Base-by-base conservation (phyloP, 495 filamentous ascomycete species). In the Hyaloscypha variabilis region DNA sequence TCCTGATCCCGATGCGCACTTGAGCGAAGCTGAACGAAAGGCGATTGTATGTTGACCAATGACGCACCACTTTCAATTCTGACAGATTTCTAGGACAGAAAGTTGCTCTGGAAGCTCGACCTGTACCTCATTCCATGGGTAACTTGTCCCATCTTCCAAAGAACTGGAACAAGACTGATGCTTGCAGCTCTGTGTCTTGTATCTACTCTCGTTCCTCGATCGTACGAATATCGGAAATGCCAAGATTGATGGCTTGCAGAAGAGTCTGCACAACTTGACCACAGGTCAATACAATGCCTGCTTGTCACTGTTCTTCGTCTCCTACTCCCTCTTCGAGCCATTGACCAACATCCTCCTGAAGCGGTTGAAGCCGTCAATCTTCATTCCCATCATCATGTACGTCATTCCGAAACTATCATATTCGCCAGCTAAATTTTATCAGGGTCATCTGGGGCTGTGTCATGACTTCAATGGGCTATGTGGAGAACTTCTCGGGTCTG, bases 201-300 rank as follows among this genome's bases (percentile, higher is more conserved):
- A 97, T 72, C 83, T 97, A 10, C 82, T 91, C 25, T 89, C 89
- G 24, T 97, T 97, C 74, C 82, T 97, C 30, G 93, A 96, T 74
- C 83, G 93, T 57, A 86, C 87, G 28, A 92, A 91, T 73, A 91
- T 95, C 62, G 93, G 94, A 63, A 97, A 97, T 78, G 93, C 93
- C 10, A 94, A 92, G 70, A 86, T 96, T 54, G 91, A 87, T 56
- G 88, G 90, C 34, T 79, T 97, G 3, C 67, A 83, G 23, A 74
- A 79, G 17, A 84, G 88, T 64, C 80, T 96, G 3, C 49, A 79
- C 25, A 62, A 66, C 63, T 60, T 36, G 67, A 65, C 31, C 67
- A 39, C 78, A 84, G 53, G 13, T 75, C 89, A 78, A 63, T 89
- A 85, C 70, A 88, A 88, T 69, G 78, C 78, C 26, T 74, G 79